These are phyloP conservation scores for Sporothrix sp. DNA, from an alignment of 2,329 filamentous ascomycete species.

Conservation along the genomic window DNA sequence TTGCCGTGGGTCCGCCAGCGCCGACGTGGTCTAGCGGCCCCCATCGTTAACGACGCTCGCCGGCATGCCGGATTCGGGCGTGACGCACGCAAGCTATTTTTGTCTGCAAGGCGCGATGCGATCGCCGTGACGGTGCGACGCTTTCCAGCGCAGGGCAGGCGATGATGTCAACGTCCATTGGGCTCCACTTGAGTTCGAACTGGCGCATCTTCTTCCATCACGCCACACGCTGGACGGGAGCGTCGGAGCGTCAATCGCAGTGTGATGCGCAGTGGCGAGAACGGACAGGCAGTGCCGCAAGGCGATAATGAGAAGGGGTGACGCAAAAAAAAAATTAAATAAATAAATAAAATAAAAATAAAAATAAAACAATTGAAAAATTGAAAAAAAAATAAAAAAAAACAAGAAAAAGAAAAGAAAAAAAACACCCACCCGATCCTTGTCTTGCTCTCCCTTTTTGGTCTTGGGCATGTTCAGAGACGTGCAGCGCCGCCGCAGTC, in stretches of 20 bases:
- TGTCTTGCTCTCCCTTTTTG: conserved; percentile 12
- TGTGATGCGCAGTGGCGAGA: too few relatives aligned
- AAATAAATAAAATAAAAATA: too few relatives aligned
- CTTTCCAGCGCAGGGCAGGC: background rate
- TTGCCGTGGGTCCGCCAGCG: background rate
- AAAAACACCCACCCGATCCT: conserved; percentile 16
- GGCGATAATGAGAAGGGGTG: too few relatives aligned
- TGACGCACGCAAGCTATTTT: conserved; percentile 12
- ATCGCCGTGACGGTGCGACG: background rate
- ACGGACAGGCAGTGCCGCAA: too few relatives aligned
- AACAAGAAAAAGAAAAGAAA: background rate
- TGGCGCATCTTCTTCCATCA: background rate
- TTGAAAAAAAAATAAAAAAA: background rate
- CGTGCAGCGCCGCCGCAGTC: too few relatives aligned
- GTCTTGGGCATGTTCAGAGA: too few relatives aligned
- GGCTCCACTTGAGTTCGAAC: background rate
- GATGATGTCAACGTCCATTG: background rate
- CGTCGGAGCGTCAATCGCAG: too few relatives aligned
- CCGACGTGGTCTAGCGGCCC: too few relatives aligned
- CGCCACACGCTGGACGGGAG: too few relatives aligned
- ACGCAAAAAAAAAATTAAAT: too few relatives aligned
- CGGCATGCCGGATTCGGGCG: conserved; percentile 4
- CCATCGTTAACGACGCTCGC: background rate
- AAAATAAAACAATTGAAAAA: too few relatives aligned
- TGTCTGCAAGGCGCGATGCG: background rate